These are phyloP conservation scores for Pestalotiopsis sp. DNA, from an alignment of 2,329 filamentous ascomycete species.

Conservation along the genomic window DNA sequence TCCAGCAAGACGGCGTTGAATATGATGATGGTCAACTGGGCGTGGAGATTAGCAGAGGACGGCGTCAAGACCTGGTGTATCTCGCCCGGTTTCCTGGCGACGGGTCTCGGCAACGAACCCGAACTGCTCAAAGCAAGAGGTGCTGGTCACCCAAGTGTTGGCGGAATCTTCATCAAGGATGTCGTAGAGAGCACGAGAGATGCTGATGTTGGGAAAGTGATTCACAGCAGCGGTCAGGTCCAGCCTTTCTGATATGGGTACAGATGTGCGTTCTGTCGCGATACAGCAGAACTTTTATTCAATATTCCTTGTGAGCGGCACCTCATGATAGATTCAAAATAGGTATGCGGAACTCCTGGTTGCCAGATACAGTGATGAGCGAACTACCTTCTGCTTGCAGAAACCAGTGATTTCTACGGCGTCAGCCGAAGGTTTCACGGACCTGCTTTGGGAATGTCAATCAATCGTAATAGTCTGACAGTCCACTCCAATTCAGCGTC, in stretches of 20 bases:
- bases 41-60: slow-evolving; percentile 44
- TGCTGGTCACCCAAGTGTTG: slow-evolving; percentile 36
- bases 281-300: neutral
- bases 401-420: too few relatives aligned
- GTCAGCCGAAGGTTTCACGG: too few relatives aligned
- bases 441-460: too few relatives aligned
- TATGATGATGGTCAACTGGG: slow-evolving; percentile 51
- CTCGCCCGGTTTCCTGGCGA: slow-evolving; percentile 44
- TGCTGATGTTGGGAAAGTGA: slow-evolving; percentile 38
- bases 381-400: too few relatives aligned
- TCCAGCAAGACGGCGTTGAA: slow-evolving; percentile 46
- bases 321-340: too few relatives aligned
- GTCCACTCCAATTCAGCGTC: neutral
- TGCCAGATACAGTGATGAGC: too few relatives aligned
- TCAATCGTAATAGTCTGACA: too few relatives aligned
- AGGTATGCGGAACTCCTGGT: too few relatives aligned
- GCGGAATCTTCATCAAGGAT: slow-evolving; percentile 39
- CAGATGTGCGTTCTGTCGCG: neutral
- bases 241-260: slow-evolving; percentile 4
- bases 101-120: slow-evolving; percentile 34
- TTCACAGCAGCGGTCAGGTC: slow-evolving; percentile 9
- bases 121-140: slow-evolving; percentile 27
- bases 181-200: slow-evolving; percentile 45
- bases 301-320: too few relatives aligned
- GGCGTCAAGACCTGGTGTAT: slow-evolving; percentile 46